These are phyloP conservation scores for Alternaria gaisen DNA, from an alignment of 2,329 filamentous ascomycete species.

Conservation along the genomic window DNA sequence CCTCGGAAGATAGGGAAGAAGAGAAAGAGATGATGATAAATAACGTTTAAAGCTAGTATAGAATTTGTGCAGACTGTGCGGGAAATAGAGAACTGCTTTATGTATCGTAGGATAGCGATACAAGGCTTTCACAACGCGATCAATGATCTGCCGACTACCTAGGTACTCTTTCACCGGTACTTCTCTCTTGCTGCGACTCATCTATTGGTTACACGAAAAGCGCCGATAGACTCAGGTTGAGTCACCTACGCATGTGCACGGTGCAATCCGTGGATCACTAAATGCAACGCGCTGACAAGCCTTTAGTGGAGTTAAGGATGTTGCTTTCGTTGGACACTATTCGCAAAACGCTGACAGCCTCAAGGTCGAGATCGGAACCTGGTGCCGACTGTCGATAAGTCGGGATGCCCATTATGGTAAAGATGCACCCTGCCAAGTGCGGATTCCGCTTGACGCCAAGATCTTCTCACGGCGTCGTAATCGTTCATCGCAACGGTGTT, in stretches of 20 bases:
- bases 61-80: too few species aligned
- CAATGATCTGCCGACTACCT: not conserved
- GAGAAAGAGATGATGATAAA: too few species aligned
- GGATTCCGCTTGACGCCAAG: constrained; percentile 23
- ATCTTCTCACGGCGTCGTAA: constrained; percentile 5
- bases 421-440: constrained; percentile 22
- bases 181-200: not conserved
- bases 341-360: not conserved
- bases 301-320: not conserved
- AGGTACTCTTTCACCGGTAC: not conserved
- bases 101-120: not conserved
- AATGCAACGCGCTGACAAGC: not conserved
- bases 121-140: not conserved
- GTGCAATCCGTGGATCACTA: not conserved
- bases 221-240: not conserved
- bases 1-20: too few species aligned
- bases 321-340: not conserved
- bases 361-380: constrained; percentile 11
- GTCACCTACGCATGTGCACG: not conserved
- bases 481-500: constrained; percentile 9
- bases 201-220: not conserved
- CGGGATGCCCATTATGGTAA: constrained; percentile 16
- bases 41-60: too few species aligned
- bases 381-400: constrained; percentile 11
- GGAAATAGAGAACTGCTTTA: too few species aligned